phyloP scores from a whole-genome alignment of 768 basidiomycete species.

The Termitomyces sp. region DNA sequence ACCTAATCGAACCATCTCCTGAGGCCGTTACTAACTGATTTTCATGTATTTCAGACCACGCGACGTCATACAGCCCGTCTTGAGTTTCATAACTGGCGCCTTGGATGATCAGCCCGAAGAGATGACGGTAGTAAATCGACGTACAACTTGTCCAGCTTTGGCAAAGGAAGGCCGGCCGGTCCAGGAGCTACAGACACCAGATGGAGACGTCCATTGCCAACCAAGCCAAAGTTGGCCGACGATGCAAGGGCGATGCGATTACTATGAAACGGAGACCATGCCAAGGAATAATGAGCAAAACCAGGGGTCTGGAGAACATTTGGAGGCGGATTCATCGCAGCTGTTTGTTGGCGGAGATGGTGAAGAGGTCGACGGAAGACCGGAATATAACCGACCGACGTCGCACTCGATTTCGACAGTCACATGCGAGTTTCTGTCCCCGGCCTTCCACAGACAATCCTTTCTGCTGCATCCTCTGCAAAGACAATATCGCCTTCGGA shows the following conservation, averaged over 20 bases:
- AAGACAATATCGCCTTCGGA: constrained; percentile 38
- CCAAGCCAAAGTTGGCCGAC: constrained; percentile 89
- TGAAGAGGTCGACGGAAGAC: not conserved
- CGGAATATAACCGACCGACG: constrained; percentile 14
- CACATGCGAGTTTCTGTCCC: constrained; percentile 80
- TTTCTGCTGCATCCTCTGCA: constrained; percentile 35
- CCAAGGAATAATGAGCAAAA: constrained; percentile 76
- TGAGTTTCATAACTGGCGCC: constrained; percentile 76
- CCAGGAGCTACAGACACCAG: constrained; percentile 49
- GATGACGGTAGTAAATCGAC: constrained; percentile 21
- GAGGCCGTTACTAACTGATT: constrained; percentile 88
- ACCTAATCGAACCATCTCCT: constrained; percentile 83
- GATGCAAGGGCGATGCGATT: constrained; percentile 74
- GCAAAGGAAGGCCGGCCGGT: constrained; percentile 34
- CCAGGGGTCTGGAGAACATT: constrained; percentile 67
- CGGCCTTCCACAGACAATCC: constrained; percentile 58
- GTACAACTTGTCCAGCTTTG: constrained; percentile 67
- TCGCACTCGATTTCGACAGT: constrained; percentile 26
- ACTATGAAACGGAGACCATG: constrained; percentile 85
- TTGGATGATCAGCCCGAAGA: constrained; percentile 20
- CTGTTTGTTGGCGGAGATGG: not conserved
- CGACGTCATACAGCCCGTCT: constrained; percentile 85
- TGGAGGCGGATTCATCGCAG: constrained; percentile 33
- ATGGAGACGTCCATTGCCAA: constrained; percentile 91
- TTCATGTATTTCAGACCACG: constrained; percentile 95